Conservation (phyloP, 306 rosid species). For the Astragalus glycyphyllos region DNA sequence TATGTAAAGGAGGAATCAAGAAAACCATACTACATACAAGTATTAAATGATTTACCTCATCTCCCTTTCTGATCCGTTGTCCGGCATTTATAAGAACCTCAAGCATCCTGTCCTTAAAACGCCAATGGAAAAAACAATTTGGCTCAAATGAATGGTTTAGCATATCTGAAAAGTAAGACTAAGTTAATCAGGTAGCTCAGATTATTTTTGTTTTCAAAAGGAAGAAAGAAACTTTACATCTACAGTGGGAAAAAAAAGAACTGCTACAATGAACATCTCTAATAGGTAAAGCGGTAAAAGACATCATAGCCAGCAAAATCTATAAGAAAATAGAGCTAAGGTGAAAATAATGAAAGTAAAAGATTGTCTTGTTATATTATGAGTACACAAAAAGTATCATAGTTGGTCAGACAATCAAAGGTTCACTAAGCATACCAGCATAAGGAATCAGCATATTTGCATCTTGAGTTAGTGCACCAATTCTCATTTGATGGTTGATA, state of each 20-base stretch:
- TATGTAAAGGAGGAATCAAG: conserved; percentile 16
- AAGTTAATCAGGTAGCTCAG: conserved; percentile 37
- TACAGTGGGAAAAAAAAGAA: background rate
- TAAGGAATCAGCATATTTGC: conserved; percentile 89
- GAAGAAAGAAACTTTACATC: background rate
- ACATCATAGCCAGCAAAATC: conserved; percentile 11
- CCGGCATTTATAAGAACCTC: conserved; percentile 99
- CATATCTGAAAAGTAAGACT: conserved; percentile 71
- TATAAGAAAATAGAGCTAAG: background rate
- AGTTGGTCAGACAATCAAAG: conserved; percentile 30
- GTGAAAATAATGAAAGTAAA: background rate
- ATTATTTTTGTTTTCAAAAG: background rate
- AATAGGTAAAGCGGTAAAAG: background rate
- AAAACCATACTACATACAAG: conserved; percentile 25
- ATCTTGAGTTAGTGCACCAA: conserved; percentile 81
- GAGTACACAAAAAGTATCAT: background rate
- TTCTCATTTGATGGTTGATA: conserved; percentile 76
- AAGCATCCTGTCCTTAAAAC: conserved; percentile 93
- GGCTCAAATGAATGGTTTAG: conserved; percentile 95
- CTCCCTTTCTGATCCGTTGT: conserved; percentile 79
- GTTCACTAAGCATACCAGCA: conserved; percentile 66
- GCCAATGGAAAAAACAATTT: conserved; percentile 97
- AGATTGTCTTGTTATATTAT: conserved; percentile 9
- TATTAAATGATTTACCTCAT: conserved; percentile 67
- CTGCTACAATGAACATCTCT: conserved; percentile 5